Percentiles rank a stretch among this genome's conserved stretches.
These are phyloP conservation scores for Vinca minor DNA, from an alignment of 257 asterid species.

Conservation along the genomic window DNA sequence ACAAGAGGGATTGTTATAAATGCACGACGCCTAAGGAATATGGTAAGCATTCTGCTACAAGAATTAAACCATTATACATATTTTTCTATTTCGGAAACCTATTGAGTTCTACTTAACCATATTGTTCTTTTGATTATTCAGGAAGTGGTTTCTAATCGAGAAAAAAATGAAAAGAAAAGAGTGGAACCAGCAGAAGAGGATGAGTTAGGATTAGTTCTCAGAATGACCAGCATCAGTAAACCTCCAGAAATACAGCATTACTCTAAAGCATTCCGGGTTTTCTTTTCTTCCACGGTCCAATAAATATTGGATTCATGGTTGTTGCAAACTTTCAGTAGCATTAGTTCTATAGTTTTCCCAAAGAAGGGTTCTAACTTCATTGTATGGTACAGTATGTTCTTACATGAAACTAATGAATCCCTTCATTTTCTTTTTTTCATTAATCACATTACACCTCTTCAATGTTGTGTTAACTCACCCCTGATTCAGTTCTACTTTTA, in stretches of 20 bases:
- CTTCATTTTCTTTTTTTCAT: conserved; percentile 14
- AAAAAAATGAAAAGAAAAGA: no score
- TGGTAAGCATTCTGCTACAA: conserved; percentile 28
- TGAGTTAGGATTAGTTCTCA: not conserved
- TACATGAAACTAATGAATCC: conserved; percentile 15
- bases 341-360: conserved; percentile 10
- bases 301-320: not conserved
- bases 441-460: not conserved
- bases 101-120: not conserved
- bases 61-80: not conserved
- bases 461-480: not conserved
- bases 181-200: conserved; percentile 10
- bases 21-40: conserved; percentile 56
- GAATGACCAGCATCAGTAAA: not conserved
- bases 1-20: conserved; percentile 60
- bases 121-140: conserved; percentile 2
- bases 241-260: not conserved
- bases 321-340: conserved; percentile 6
- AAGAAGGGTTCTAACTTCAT: conserved; percentile 19
- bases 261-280: not conserved
- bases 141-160: conserved; percentile 7
- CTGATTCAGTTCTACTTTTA: not conserved
- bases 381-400: conserved; percentile 7
- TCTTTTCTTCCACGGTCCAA: conserved; percentile 2
- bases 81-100: not conserved